These are phyloP conservation scores for Melocanna baccifera DNA, from an alignment of 176 grass and related monocot genomes.

Conservation along the genomic window DNA sequence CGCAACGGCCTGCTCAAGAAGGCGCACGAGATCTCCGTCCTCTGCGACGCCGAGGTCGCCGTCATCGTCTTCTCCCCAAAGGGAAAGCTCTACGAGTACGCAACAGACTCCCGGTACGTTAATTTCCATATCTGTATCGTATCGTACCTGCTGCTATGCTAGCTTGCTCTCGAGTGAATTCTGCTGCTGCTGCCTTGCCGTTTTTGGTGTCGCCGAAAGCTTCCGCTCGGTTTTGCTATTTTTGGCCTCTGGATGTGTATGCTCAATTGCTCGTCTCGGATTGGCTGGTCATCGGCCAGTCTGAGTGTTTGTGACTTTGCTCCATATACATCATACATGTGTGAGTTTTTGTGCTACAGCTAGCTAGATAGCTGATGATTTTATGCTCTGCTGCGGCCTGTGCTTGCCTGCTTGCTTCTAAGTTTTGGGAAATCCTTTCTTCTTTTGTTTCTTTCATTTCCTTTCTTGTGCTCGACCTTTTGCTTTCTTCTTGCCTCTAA, in stretches of 20 bases:
- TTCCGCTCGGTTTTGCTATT: slow-evolving; percentile 7
- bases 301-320: background rate
- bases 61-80: slow-evolving; percentile 75
- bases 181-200: background rate
- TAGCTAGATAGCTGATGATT: slow-evolving; percentile 24
- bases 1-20: slow-evolving; percentile 74
- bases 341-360: slow-evolving; percentile 16
- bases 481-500: background rate
- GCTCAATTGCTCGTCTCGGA: background rate
- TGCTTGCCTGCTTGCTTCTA: slow-evolving; percentile 3
- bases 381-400: slow-evolving; percentile 26
- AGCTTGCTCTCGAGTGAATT: background rate
- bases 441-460: background rate
- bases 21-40: slow-evolving; percentile 85
- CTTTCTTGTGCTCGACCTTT: slow-evolving; percentile 6
- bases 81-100: slow-evolving; percentile 84
- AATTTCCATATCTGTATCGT: background rate
- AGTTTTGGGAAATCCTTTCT: slow-evolving; percentile 29
- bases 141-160: background rate
- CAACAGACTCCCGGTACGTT: slow-evolving; percentile 39
- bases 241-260: background rate
- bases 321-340: background rate
- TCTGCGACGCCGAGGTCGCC: slow-evolving; percentile 74
- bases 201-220: slow-evolving; percentile 31
- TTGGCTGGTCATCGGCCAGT: background rate